These are phyloP conservation scores for Paecilomyces variotii DNA, from an alignment of 2,329 filamentous ascomycete genomes.

Conservation along the genomic window DNA sequence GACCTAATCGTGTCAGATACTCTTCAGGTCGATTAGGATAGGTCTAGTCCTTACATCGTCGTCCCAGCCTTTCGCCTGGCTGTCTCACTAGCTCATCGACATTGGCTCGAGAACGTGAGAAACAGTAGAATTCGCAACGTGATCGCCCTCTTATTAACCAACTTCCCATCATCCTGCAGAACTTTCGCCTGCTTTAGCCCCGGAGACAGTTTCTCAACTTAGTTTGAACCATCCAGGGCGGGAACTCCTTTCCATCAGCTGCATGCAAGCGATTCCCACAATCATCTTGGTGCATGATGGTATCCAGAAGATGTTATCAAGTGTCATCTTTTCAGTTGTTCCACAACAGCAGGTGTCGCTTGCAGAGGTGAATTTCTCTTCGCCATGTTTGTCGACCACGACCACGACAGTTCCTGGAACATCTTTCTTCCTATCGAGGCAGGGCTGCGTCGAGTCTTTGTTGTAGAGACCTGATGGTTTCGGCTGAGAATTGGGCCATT, in stretches of 20 bases:
- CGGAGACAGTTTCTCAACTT: slow-evolving; percentile 32
- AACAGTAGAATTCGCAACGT: slow-evolving; percentile 52
- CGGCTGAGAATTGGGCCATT: background rate
- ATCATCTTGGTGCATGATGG: slow-evolving; percentile 45
- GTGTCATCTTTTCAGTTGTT: slow-evolving; percentile 45
- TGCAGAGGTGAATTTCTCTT: background rate
- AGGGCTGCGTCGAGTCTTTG: background rate
- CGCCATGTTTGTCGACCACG: background rate
- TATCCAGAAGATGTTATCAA: slow-evolving; percentile 55
- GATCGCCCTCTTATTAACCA: slow-evolving; percentile 40
- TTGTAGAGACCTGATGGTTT: background rate
- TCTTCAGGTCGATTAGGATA: background rate
- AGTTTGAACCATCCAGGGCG: slow-evolving; percentile 32
- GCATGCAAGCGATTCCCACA: slow-evolving; percentile 39
- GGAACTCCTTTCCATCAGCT: slow-evolving; percentile 39
- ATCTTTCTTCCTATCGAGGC: background rate
- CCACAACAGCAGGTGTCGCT: slow-evolving; percentile 39
- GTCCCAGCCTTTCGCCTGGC: slow-evolving; percentile 52
- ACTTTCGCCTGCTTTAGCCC: slow-evolving; percentile 37
- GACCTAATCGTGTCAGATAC: slow-evolving; percentile 26
- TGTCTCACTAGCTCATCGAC: slow-evolving; percentile 46
- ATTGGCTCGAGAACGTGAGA: slow-evolving; percentile 44
- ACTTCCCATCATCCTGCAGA: slow-evolving; percentile 25
- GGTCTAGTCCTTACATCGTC: slow-evolving; percentile 43
- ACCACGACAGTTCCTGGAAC: background rate